Percentiles rank a stretch among this genome's conserved stretches.
phyloP scores from a whole-genome alignment of 495 filamentous ascomycete genomes.

The Neurospora discreta region DNA sequence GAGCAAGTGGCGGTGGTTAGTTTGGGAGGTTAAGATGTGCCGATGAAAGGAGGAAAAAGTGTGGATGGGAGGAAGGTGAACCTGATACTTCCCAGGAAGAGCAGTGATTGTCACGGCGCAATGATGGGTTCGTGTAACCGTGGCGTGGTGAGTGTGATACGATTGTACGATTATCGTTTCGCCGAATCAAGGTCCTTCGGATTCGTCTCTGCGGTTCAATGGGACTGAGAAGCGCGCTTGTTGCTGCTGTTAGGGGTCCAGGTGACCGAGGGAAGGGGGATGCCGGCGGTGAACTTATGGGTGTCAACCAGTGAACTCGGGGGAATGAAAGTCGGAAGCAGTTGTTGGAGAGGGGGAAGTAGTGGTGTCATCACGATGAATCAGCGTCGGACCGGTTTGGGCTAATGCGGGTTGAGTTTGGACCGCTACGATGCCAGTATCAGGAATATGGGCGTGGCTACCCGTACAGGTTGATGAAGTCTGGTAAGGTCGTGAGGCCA shows the following conservation, averaged over 20 bases:
- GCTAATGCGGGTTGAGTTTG: not conserved
- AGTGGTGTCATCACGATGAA: not conserved
- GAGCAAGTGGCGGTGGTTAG: not conserved
- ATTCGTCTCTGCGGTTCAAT: not conserved
- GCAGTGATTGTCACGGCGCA: too few relatives aligned
- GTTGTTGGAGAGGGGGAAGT: not conserved
- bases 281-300: not conserved
- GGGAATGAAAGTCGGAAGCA: not conserved
- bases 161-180: not conserved
- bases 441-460: not conserved
- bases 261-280: not conserved
- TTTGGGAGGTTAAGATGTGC: not conserved
- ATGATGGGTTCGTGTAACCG: not conserved
- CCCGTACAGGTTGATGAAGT: not conserved
- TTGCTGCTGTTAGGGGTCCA: not conserved
- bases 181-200: not conserved
- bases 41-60: not conserved
- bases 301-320: not conserved
- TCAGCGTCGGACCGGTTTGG: not conserved
- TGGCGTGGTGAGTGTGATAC: not conserved
- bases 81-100: too few relatives aligned
- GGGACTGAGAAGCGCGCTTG: not conserved
- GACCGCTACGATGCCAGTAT: not conserved
- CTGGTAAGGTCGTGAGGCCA: not conserved
- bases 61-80: not conserved